phyloP scores from a whole-genome alignment of 345 rosid species.

The Gossypioides kirkii region DNA sequence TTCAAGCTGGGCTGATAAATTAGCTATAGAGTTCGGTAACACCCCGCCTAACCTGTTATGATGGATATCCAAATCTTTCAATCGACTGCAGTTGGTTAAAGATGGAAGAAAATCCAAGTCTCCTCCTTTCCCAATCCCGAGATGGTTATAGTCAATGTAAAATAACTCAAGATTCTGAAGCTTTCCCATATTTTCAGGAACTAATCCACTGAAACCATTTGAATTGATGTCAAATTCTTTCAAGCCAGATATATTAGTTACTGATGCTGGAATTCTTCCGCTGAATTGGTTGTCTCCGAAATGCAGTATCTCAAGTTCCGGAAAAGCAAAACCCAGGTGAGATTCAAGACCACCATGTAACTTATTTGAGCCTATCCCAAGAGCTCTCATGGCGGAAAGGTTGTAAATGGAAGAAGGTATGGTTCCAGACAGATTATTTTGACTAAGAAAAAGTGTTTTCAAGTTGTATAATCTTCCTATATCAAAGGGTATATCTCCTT shows the following conservation, averaged over 20 bases:
- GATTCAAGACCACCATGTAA: conserved; percentile 13
- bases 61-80: not conserved
- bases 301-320: not conserved
- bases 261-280: conserved; percentile 24
- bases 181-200: conserved; percentile 18
- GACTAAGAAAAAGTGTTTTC: not conserved
- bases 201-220: conserved; percentile 14
- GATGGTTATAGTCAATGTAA: not conserved
- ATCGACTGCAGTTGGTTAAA: conserved; percentile 3
- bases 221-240: not conserved
- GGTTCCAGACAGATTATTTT: conserved; percentile 7
- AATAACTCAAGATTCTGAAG: conserved; percentile 10
- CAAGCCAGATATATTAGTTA: conserved; percentile 29
- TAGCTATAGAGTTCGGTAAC: not conserved
- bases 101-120: conserved; percentile 15
- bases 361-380: not conserved
- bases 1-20: conserved; percentile 8
- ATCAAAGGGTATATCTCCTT: not conserved
- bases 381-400: not conserved
- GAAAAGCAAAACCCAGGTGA: conserved; percentile 16
- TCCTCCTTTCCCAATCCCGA: conserved; percentile 5
- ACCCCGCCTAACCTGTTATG: conserved; percentile 4
- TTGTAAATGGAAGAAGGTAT: conserved; percentile 28
- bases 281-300: conserved; percentile 19
- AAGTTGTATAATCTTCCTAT: not conserved